Evolutionary conservation across 2,329 filamentous ascomycete genomes (phyloP), one percentile per base, ranked within the genome.

Genomic region (Hypoxylon sp.): DNA sequence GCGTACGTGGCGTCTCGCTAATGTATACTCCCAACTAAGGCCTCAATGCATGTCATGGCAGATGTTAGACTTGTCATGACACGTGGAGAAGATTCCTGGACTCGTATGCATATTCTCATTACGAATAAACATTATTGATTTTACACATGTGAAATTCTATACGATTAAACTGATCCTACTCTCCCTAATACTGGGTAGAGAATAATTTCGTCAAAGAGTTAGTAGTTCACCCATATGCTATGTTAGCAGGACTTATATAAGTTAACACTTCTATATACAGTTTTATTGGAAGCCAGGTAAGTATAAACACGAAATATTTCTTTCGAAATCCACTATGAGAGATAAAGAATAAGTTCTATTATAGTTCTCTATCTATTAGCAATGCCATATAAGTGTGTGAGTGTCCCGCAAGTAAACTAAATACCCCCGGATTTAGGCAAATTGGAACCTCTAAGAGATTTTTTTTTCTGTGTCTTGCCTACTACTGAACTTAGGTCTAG

Each of bases 1-100:
- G 48, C 42, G 39, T 35, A 35, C 47, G 56, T 61, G 64, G 60
- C 55, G 59, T 29, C 48, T 70, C 60, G 63, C 53, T 63, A 70
- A 70, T 67, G 22, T 52, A 46, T 42, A 51, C 62, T 44, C 29
- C n/a, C 44, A 53, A 51, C 54, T 26, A 42, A 11, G 42, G 35
- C 26, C 48, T 44, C 31, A n/a, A 44, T 52, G 63, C 56, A 61
- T 17, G 52, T 52, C 53, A 47, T 47, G 48, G 63, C 10, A 5
- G 48, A 51, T 31, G 37, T 31, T 35, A 52, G 31, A 37, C 22
- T 52, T 26, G 42, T 13, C 17, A 47, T 19, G 35, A 29, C 26
- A 42, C n/a, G 29, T 50, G 17, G 33, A 44, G 14, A 14, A 22
- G 37, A 24, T 42, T 26, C 33, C 46, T 26, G 37, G 48, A 51